Conservation (phyloP, 495 filamentous ascomycete species). For the Penicillium fimorum region DNA sequence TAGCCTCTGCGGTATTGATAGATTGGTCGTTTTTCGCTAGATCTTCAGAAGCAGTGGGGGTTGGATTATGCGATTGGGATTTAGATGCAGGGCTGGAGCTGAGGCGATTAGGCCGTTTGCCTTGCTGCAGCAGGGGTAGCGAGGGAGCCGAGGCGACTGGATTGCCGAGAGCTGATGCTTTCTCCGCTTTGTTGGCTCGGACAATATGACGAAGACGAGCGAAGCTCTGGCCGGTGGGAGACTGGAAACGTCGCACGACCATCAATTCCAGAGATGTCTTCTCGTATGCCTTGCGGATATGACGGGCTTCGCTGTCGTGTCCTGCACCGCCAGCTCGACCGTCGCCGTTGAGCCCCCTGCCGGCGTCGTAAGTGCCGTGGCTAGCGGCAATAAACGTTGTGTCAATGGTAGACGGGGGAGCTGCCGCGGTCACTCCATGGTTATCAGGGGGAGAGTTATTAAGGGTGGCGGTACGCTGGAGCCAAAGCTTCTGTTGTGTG, state of each 20-base stretch:
- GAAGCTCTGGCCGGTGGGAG: slow-evolving; percentile 45
- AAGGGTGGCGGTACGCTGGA: slow-evolving; percentile 47
- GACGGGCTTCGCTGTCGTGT: slow-evolving; percentile 43
- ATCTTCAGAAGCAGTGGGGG: slow-evolving; percentile 31
- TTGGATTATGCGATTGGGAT: slow-evolving; percentile 25
- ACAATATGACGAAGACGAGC: slow-evolving; percentile 32
- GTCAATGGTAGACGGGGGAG: slow-evolving; percentile 37
- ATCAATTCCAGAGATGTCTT: slow-evolving; percentile 44
- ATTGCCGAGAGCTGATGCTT: slow-evolving; percentile 31
- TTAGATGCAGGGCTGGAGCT: slow-evolving; percentile 27
- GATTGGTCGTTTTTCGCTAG: slow-evolving; percentile 32
- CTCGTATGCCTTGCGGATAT: slow-evolving; percentile 46
- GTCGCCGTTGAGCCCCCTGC: slow-evolving; percentile 34
- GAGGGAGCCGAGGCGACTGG: slow-evolving; percentile 44
- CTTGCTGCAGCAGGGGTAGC: slow-evolving; percentile 31
- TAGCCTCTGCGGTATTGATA: slow-evolving; percentile 23
- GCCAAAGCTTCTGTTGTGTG: slow-evolving; percentile 51
- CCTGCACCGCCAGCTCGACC: slow-evolving; percentile 27
- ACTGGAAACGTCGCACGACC: slow-evolving; percentile 47
- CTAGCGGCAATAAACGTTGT: slow-evolving; percentile 30
- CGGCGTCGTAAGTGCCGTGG: slow-evolving; percentile 33
- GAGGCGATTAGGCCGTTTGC: slow-evolving; percentile 21
- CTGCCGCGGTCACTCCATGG: slow-evolving; percentile 34
- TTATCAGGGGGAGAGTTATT: slow-evolving; percentile 49
- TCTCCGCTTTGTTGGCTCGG: slow-evolving; percentile 24